Conservation (phyloP, 1,284 basidiomycete species). For the Sanghuangporus weigelae region DNA sequence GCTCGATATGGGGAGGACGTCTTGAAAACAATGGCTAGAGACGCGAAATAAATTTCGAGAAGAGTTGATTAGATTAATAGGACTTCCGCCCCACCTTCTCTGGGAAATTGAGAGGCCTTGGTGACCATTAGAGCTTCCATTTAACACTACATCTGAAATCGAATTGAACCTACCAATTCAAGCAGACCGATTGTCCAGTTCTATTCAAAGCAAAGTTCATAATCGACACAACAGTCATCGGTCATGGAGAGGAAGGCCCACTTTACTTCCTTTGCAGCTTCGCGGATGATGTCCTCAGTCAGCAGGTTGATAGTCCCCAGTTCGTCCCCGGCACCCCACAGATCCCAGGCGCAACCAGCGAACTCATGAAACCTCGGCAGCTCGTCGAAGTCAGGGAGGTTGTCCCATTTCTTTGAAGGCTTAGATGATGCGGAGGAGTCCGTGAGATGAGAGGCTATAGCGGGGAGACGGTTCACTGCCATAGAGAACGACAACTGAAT, state of each 20-base stretch:
- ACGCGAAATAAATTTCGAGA: too few species aligned
- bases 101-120: constrained; percentile 65
- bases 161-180: constrained; percentile 50
- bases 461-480: background rate
- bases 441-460: background rate
- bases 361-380: constrained; percentile 53
- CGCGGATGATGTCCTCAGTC: constrained; percentile 58
- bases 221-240: background rate
- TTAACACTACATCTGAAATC: background rate
- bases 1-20: constrained; percentile 45
- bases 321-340: constrained; percentile 68
- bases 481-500: background rate
- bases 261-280: constrained; percentile 64
- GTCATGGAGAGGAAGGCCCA: constrained; percentile 26
- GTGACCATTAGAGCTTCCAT: constrained; percentile 1
- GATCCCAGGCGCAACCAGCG: constrained; percentile 63
- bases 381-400: constrained; percentile 55
- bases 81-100: constrained; percentile 38
- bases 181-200: constrained; percentile 48
- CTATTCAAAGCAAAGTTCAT: constrained; percentile 28
- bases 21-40: constrained; percentile 54
- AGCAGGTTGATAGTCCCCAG: constrained; percentile 68
- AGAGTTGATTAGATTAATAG: background rate
- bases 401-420: constrained; percentile 13
- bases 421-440: background rate